Evolutionary conservation across 768 basidiomycete genomes (phyloP).

Genomic region (Russula emetica): DNA sequence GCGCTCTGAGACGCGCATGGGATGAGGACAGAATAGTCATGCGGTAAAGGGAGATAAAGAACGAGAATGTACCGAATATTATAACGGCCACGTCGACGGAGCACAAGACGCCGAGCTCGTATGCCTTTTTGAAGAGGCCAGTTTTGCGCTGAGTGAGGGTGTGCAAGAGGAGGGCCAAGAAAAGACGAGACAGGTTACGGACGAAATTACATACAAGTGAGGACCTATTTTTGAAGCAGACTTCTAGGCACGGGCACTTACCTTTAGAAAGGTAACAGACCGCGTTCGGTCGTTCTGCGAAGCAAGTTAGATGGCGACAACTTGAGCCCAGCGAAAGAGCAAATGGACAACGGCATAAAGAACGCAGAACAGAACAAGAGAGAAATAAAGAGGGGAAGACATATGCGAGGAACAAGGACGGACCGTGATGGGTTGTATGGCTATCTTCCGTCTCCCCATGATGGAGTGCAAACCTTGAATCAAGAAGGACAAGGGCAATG

Average conservation of each 20-base stretch:
- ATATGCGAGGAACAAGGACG: constrained; percentile 34
- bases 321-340: constrained; percentile 16
- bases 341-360: constrained; percentile 29
- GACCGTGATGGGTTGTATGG: constrained; percentile 76
- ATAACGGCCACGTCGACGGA: constrained; percentile 86
- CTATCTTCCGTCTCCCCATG: constrained; percentile 78
- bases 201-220: constrained; percentile 52
- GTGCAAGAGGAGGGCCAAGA: constrained; percentile 23
- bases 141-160: constrained; percentile 64
- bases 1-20: constrained; percentile 50
- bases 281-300: constrained; percentile 87
- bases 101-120: constrained; percentile 83
- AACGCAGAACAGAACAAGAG: no score
- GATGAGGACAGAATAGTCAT: background rate
- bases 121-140: constrained; percentile 87
- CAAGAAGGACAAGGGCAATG: constrained; percentile 9
- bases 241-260: constrained; percentile 35
- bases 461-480: constrained; percentile 8
- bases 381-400: constrained; percentile 29
- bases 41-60: constrained; percentile 30
- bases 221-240: constrained; percentile 35
- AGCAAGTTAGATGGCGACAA: constrained; percentile 29
- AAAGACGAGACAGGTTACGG: constrained; percentile 17
- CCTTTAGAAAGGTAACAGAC: constrained; percentile 89
- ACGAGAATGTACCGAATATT: constrained; percentile 58